Evolutionary conservation across 768 basidiomycete species (phyloP).

Genomic region (Termitomyces sp.): DNA sequence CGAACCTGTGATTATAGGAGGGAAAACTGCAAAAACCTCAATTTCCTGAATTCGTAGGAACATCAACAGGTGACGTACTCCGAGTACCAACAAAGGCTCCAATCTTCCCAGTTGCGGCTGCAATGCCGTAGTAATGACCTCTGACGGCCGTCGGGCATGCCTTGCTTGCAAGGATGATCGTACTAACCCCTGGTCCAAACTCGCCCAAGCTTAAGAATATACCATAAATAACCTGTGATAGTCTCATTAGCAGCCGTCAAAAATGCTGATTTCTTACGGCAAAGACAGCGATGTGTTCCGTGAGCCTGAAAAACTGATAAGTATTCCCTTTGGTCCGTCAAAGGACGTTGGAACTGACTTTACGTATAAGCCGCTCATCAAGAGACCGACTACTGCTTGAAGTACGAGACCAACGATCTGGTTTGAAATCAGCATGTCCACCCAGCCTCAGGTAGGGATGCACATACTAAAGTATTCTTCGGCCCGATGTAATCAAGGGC

Average conservation of each 20-base stretch:
- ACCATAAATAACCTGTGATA: slow-evolving; percentile 70
- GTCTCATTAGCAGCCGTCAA: neutral
- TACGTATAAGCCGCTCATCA: slow-evolving; percentile 80
- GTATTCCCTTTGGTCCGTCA: neutral
- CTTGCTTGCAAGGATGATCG: slow-evolving; percentile 75
- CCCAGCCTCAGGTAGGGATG: neutral
- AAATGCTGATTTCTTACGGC: slow-evolving; percentile 41
- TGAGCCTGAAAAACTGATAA: slow-evolving; percentile 34
- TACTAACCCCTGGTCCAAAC: slow-evolving; percentile 80
- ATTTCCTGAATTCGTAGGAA: neutral
- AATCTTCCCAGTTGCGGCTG: slow-evolving; percentile 80
- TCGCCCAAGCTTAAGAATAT: slow-evolving; percentile 89
- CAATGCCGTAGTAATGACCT: slow-evolving; percentile 80
- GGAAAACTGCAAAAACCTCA: slow-evolving; percentile 44
- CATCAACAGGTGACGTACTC: slow-evolving; percentile 39
- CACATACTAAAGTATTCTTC: slow-evolving; percentile 61
- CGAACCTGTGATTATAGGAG: slow-evolving; percentile 58
- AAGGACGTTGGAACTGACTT: slow-evolving; percentile 25
- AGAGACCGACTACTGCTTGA: slow-evolving; percentile 77
- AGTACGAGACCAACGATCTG: slow-evolving; percentile 65
- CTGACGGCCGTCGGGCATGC: slow-evolving; percentile 78
- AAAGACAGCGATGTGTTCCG: slow-evolving; percentile 65
- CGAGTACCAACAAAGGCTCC: slow-evolving; percentile 82
- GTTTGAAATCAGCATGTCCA: neutral
- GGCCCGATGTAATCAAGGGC: slow-evolving; percentile 74